Evolutionary conservation across 768 basidiomycete genomes (phyloP), one percentile per base, ranked within the genome.

Genomic region (Russula dissimulans): DNA sequence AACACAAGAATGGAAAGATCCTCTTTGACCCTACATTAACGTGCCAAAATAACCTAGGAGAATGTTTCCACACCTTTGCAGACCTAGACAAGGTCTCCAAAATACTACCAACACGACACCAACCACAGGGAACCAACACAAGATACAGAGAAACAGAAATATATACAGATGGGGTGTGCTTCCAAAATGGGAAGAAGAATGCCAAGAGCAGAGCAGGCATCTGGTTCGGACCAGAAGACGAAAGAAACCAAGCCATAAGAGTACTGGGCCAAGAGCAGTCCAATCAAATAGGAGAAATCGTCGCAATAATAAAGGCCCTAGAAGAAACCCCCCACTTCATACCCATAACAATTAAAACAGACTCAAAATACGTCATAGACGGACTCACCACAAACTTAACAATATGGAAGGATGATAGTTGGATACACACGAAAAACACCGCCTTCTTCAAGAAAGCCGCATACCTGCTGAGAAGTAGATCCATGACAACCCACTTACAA

Each of bases 391-490:
- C 39, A 15, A 11, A 41, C 39, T 12, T 41, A 2, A 41, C 9
- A 4, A 11, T 4, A 7, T 66, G 68, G 64, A 72, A 75, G 43
- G 66, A 74, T 42, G 11, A 14, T 0, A 72, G 74, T 0, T 76
- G 64, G 66, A 67, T 69, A 0, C 51, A 43, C 0, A 48, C 65
- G 0, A 17, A 39, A 1, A 73, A 75, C 43, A 49, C 11, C 0
- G 10, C 57, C 0, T 11, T 71, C 0, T 60, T 66, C 32, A 8
- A 49, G 17, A 57, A 59, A 0, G 50, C 64, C 0, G 51, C 61
- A 0, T 60, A 61, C 3, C 48, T 51, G 0, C 59, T 72, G 11
- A 36, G 67, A 44, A 22, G 42, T 29, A 47, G 53, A 11, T 67
- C 64, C 3, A 15, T 14, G 3, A 71, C 67, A 1, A 11, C 44